Conservation (phyloP, 2,329 filamentous ascomycete genomes). For the Boeremia exigua region DNA sequence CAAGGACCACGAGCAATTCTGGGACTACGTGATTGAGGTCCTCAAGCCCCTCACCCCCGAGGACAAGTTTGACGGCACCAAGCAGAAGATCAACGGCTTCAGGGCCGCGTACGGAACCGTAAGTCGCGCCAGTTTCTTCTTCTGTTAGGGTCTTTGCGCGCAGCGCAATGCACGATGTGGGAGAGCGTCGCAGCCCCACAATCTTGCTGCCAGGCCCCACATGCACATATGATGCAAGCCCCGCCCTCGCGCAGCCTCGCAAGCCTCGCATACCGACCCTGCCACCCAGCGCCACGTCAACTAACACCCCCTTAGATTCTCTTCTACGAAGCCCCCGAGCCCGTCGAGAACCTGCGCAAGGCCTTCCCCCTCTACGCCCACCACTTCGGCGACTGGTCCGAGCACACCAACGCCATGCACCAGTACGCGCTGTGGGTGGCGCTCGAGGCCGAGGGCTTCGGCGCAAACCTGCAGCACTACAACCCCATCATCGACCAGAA, state of each 20-base stretch:
- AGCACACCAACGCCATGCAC: constrained; percentile 81
- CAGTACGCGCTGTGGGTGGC: constrained; percentile 83
- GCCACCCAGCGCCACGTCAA: neutral
- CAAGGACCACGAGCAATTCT: constrained; percentile 84
- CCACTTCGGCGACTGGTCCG: constrained; percentile 77
- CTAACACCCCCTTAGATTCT: constrained; percentile 62
- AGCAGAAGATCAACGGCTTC: constrained; percentile 64
- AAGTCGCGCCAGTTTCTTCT: constrained; percentile 42
- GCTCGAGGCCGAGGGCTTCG: constrained; percentile 82
- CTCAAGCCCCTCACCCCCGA: constrained; percentile 73
- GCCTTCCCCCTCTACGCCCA: constrained; percentile 77
- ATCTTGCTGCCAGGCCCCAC: constrained; percentile 21
- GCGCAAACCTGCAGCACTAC: constrained; percentile 92
- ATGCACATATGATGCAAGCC: constrained; percentile 12
- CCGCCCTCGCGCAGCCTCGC: neutral
- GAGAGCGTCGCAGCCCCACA: constrained; percentile 4
- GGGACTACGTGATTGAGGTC: constrained; percentile 72
- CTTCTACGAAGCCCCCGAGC: constrained; percentile 81
- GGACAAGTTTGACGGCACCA: constrained; percentile 65
- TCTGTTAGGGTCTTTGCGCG: neutral
- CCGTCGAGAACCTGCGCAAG: constrained; percentile 69
- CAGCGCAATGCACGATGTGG: constrained; percentile 7
- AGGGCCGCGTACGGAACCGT: constrained; percentile 77
- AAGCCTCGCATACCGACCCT: neutral
- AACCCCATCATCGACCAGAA: constrained; percentile 82